Evolutionary conservation across 1,284 basidiomycete genomes (phyloP).

Genomic region (Leccinum angustisporum): DNA sequence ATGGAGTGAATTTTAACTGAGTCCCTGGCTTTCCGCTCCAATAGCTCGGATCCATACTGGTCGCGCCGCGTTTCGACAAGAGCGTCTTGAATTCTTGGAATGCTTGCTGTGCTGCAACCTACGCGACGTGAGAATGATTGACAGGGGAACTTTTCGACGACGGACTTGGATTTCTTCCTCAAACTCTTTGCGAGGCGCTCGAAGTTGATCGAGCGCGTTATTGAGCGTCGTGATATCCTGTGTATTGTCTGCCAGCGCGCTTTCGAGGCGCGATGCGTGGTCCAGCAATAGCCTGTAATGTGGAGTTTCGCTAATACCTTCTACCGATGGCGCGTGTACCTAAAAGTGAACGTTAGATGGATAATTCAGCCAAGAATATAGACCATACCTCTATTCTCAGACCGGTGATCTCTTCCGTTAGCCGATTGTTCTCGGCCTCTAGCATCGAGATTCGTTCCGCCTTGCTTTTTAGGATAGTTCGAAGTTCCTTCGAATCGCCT

Average conservation of each 20-base stretch:
- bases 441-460: constrained; percentile 36
- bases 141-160: constrained; percentile 13
- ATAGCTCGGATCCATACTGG: constrained; percentile 69
- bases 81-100: constrained; percentile 56
- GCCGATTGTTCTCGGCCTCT: constrained; percentile 41
- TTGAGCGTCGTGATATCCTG: constrained; percentile 39
- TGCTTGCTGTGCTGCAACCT: constrained; percentile 49
- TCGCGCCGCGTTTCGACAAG: constrained; percentile 73
- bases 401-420: constrained; percentile 43
- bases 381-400: constrained; percentile 48
- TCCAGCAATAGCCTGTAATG: constrained; percentile 51
- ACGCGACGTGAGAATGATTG: constrained; percentile 20
- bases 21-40: constrained; percentile 72
- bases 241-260: constrained; percentile 38
- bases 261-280: constrained; percentile 44
- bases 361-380: not conserved
- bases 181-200: constrained; percentile 43
- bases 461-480: constrained; percentile 42
- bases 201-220: constrained; percentile 43
- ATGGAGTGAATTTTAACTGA: constrained; percentile 60
- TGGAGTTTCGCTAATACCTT: constrained; percentile 45
- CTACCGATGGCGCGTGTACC: constrained; percentile 46
- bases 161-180: constrained; percentile 48
- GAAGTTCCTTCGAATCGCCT: constrained; percentile 38
- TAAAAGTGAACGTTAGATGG: constrained; percentile 27